Conservation (phyloP, 1,284 basidiomycete genomes). For the Pascua guehoae region DNA sequence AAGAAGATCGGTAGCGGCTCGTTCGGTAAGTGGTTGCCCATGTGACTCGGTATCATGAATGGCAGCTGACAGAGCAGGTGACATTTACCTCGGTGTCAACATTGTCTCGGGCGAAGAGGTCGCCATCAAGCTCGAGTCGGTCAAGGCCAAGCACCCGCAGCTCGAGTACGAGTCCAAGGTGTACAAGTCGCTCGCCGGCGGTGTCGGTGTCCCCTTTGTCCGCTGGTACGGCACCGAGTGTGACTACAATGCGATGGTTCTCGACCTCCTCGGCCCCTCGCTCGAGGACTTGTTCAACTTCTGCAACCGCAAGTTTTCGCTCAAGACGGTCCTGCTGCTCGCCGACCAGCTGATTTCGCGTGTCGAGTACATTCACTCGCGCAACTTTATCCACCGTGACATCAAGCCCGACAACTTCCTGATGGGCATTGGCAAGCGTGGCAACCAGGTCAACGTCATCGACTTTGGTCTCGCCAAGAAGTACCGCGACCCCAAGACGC, state of each 20-base stretch:
- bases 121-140: conserved; percentile 98
- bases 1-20: conserved; percentile 99
- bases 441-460: conserved; percentile 99
- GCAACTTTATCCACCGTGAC: conserved; percentile 99
- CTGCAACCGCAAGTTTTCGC: conserved; percentile 95
- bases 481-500: conserved; percentile 98
- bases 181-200: conserved; percentile 95
- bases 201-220: conserved; percentile 97
- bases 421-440: conserved; percentile 98
- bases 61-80: conserved; percentile 59
- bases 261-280: conserved; percentile 94
- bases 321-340: conserved; percentile 95
- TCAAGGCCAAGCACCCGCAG: conserved; percentile 99
- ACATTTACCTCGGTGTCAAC: conserved; percentile 99
- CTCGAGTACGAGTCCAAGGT: conserved; percentile 98
- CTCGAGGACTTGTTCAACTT: conserved; percentile 99
- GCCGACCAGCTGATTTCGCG: conserved; percentile 98
- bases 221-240: conserved; percentile 99
- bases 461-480: conserved; percentile 99
- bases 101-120: conserved; percentile 99
- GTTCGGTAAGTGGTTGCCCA: conserved; percentile 67
- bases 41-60: background rate
- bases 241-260: conserved; percentile 99
- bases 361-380: conserved; percentile 98
- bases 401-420: conserved; percentile 99